Percentiles rank a stretch among this genome's conserved stretches.
These are phyloP conservation scores for Candolleomyces eurysporus DNA, from an alignment of 768 basidiomycete genomes.

Conservation along the genomic window DNA sequence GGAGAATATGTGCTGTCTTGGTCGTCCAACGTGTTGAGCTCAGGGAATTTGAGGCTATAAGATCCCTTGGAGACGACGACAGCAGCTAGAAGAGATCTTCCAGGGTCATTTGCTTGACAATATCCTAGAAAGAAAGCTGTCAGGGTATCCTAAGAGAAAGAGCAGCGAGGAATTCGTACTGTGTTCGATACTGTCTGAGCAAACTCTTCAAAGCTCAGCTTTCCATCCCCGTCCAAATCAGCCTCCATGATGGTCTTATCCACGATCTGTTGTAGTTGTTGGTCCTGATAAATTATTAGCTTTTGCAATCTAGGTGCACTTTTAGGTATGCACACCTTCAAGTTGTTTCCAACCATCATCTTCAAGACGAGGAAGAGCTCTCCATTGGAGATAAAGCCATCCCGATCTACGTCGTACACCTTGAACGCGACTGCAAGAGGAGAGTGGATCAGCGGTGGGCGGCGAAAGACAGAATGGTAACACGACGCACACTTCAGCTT, in stretches of 20 bases:
- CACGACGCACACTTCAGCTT: slow-evolving; percentile 82
- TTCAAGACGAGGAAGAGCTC: slow-evolving; percentile 98
- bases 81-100: slow-evolving; percentile 79
- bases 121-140: slow-evolving; percentile 59
- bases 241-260: slow-evolving; percentile 99
- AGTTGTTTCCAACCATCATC: slow-evolving; percentile 99
- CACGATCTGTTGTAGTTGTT: slow-evolving; percentile 98
- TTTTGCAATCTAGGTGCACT: too few species aligned
- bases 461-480: slow-evolving; percentile 5
- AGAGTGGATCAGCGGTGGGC: background rate
- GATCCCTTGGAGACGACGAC: too few species aligned
- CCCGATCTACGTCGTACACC: slow-evolving; percentile 98
- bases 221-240: slow-evolving; percentile 96
- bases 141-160: background rate
- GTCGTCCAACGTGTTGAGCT: too few species aligned
- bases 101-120: slow-evolving; percentile 98
- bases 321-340: slow-evolving; percentile 62
- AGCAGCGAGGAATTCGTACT: slow-evolving; percentile 42
- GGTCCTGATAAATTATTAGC: slow-evolving; percentile 56
- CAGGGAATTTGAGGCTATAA: too few species aligned
- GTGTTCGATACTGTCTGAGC: slow-evolving; percentile 96
- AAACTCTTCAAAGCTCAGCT: slow-evolving; percentile 96
- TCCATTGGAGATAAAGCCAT: slow-evolving; percentile 97
- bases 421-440: slow-evolving; percentile 87
- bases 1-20: too few species aligned